These are phyloP conservation scores for Erythrobasidium yunnanense DNA, from an alignment of 768 basidiomycete genomes.

Conservation along the genomic window DNA sequence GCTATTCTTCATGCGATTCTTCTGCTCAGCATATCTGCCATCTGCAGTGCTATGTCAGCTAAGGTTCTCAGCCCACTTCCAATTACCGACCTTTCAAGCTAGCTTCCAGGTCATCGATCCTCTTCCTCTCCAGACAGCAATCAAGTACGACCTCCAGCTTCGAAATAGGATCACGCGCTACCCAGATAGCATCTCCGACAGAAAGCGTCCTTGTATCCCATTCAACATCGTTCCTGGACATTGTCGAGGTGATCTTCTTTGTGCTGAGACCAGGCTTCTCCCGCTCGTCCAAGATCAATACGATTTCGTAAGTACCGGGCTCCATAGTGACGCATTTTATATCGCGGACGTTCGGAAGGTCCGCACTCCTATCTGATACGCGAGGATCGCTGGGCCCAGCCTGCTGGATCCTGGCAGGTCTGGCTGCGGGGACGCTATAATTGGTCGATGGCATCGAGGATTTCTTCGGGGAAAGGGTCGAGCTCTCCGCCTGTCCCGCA, in stretches of 20 bases:
- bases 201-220: not conserved
- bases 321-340: not conserved
- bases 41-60: not conserved
- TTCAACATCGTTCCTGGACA: not conserved
- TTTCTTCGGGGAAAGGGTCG: no score
- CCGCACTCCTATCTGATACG: not conserved
- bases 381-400: not conserved
- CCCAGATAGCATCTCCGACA: conserved; percentile 24
- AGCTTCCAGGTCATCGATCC: conserved; percentile 3
- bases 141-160: conserved; percentile 15
- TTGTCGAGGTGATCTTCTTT: conserved; percentile 1
- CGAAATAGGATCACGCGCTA: not conserved
- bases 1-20: conserved; percentile 16
- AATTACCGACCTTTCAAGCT: conserved; percentile 4
- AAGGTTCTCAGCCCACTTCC: not conserved
- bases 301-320: not conserved
- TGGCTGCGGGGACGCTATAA: not conserved
- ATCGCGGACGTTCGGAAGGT: not conserved
- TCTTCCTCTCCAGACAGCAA: conserved; percentile 17
- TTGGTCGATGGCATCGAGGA: no score
- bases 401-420: not conserved
- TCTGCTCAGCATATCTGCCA: conserved; percentile 21
- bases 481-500: no score
- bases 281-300: conserved; percentile 4
- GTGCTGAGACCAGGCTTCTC: conserved; percentile 23